Percentiles rank a stretch among this genome's conserved stretches.
Conservation (phyloP, 2,329 filamentous ascomycete species). For the Arthroderma sp. region DNA sequence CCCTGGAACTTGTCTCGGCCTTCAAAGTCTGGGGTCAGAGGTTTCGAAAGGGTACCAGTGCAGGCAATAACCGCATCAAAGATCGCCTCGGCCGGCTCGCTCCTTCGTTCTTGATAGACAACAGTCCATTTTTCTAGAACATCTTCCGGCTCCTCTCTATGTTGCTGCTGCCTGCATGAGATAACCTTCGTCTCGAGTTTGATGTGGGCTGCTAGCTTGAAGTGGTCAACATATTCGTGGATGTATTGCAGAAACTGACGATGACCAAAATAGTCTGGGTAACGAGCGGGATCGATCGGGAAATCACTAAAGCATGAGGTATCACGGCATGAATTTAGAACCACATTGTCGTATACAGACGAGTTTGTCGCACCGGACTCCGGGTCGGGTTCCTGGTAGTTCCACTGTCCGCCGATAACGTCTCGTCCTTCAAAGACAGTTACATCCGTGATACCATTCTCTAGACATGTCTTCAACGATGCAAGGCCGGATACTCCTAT, state of each 20-base stretch:
- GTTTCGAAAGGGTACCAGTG: constrained; percentile 24
- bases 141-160: neutral
- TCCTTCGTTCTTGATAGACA: constrained; percentile 14
- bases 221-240: constrained; percentile 29
- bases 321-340: constrained; percentile 30
- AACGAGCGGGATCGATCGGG: constrained; percentile 29
- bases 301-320: constrained; percentile 32
- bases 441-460: constrained; percentile 24
- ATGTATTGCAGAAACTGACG: constrained; percentile 26
- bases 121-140: constrained; percentile 24
- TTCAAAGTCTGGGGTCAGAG: constrained; percentile 23
- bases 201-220: constrained; percentile 26
- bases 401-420: constrained; percentile 32
- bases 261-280: constrained; percentile 30
- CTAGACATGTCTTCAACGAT: constrained; percentile 31
- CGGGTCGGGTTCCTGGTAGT: constrained; percentile 24
- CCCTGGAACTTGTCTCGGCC: constrained; percentile 25
- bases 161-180: constrained; percentile 20
- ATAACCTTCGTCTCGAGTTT: constrained; percentile 25
- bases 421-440: constrained; percentile 27
- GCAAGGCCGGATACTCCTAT: constrained; percentile 27
- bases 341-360: constrained; percentile 27
- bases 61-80: constrained; percentile 31
- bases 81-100: constrained; percentile 15
- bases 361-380: constrained; percentile 20